These are phyloP conservation scores for Lactifluus echinatus DNA, from an alignment of 768 basidiomycete genomes.

Conservation along the genomic window DNA sequence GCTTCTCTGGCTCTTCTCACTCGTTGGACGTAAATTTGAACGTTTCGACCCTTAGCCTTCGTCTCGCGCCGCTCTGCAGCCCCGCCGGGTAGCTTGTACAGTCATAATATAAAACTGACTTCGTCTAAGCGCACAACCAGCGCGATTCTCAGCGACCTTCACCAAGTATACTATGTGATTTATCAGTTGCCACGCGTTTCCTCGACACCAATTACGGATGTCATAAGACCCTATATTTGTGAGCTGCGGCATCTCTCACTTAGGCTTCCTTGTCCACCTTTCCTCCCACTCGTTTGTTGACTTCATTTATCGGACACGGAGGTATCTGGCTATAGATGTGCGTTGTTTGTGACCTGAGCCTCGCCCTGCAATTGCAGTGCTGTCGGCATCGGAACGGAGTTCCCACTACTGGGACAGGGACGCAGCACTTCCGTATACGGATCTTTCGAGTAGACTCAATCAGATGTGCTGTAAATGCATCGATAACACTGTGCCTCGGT, in stretches of 20 bases:
- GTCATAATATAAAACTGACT: conserved; percentile 3
- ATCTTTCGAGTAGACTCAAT: background rate
- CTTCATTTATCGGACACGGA: too few relatives aligned
- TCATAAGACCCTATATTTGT: background rate
- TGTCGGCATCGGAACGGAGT: too few relatives aligned
- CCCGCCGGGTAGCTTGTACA: conserved; percentile 1
- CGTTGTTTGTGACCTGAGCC: background rate
- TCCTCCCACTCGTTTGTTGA: background rate
- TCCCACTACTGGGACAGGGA: background rate
- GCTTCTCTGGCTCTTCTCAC: background rate
- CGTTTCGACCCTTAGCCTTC: background rate
- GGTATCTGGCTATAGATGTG: too few relatives aligned
- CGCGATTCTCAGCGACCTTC: background rate
- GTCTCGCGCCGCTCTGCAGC: background rate
- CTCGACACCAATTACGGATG: background rate
- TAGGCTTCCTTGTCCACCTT: background rate
- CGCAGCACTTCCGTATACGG: background rate
- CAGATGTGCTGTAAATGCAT: background rate
- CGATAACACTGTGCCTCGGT: background rate
- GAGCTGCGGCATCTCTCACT: background rate
- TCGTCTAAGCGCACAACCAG: background rate
- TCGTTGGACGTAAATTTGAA: too few relatives aligned
- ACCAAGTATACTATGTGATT: background rate
- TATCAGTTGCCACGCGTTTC: background rate
- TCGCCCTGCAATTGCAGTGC: background rate